Evolutionary conservation across 805 yeast species (phyloP), one percentile per base, ranked within the genome.

Genomic region (Priceomyces haplophilus): DNA sequence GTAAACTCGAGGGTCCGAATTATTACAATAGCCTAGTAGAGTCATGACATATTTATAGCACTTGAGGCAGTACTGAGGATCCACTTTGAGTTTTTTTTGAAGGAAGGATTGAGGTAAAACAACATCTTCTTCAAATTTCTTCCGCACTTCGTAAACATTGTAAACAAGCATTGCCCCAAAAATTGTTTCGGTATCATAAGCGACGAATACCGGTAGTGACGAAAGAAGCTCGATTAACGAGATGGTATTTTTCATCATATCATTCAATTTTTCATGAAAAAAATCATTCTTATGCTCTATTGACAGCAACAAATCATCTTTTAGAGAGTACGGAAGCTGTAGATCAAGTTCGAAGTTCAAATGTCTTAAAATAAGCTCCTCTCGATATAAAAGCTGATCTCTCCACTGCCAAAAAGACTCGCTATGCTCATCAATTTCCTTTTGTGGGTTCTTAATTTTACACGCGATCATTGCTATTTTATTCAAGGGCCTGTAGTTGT

Each of bases 381-480:
- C 76, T 29, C 76, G 50, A 46, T 61, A 70, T 34, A 70, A 50
- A 7, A 70, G 53, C 51, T 70, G 75, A 52, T 70, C 76, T 24
- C 74, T 42, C 75, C 75, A 70, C 34, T 59, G 59, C 76, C 76
- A 70, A 50, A 68, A 70, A 38, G 61, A 43, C 16, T 63, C 64
- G 43, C 65, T 63, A 27, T 68, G 73, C 47, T 69, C 73, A 38
- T 69, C 72, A 2, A 70, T 53, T 16, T 50, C 46, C 32, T 51
- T 50, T n/a, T 52, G 43, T 4, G 71, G 65, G 47, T 61, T 66
- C 44, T 66, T 65, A 34, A 67, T 37, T 25, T 46, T 55, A 42
- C 73, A 64, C 4, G 66, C 73, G 3, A 60, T 51, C 48, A 69
- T 48, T 7, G 75, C 74, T 7, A 70, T 65, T 50, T 64, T 67